Evolutionary conservation across 352 stramenopile species (phyloP).

Genomic region (Pythium aristosporum): DNA sequence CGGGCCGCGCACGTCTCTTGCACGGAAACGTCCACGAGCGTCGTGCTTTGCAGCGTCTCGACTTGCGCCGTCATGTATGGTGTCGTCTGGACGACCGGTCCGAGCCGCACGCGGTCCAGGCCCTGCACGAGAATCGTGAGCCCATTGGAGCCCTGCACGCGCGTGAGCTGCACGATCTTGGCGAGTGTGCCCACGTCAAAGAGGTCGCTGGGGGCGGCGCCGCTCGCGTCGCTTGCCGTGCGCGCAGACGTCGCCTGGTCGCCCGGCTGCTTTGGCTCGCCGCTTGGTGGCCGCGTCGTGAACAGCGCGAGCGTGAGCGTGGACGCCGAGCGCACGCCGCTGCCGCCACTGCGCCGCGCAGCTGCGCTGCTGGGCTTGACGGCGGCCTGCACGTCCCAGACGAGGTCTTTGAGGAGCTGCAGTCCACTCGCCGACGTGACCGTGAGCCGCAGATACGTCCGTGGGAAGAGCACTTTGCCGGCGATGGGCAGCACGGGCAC

Average conservation of each 20-base stretch:
- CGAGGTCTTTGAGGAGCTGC: slow-evolving; percentile 74
- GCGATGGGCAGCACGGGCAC: slow-evolving; percentile 69
- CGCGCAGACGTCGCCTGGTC: neutral
- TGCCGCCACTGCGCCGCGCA: slow-evolving; percentile 14
- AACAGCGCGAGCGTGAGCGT: slow-evolving; percentile 68
- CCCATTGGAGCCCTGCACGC: slow-evolving; percentile 45
- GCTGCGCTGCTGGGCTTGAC: slow-evolving; percentile 38
- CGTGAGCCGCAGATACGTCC: slow-evolving; percentile 69
- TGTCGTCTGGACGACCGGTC: slow-evolving; percentile 44
- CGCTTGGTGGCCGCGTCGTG: slow-evolving; percentile 32
- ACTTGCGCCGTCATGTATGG: slow-evolving; percentile 59
- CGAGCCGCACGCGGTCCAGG: slow-evolving; percentile 49
- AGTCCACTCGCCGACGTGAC: slow-evolving; percentile 61
- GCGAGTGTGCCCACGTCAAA: slow-evolving; percentile 63
- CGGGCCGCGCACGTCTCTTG: slow-evolving; percentile 39
- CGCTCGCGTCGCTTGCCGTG: slow-evolving; percentile 18
- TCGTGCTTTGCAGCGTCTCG: neutral
- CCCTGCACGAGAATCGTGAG: slow-evolving; percentile 75
- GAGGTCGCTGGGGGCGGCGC: slow-evolving; percentile 33
- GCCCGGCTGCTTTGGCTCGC: no score
- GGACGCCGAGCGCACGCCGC: slow-evolving; percentile 10
- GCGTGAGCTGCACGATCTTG: slow-evolving; percentile 75
- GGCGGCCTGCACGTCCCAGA: slow-evolving; percentile 63
- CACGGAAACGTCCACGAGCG: slow-evolving; percentile 3
- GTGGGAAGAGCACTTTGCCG: slow-evolving; percentile 72